Conservation (phyloP, 176 grass and related monocot genomes). For the Poa pratensis region DNA sequence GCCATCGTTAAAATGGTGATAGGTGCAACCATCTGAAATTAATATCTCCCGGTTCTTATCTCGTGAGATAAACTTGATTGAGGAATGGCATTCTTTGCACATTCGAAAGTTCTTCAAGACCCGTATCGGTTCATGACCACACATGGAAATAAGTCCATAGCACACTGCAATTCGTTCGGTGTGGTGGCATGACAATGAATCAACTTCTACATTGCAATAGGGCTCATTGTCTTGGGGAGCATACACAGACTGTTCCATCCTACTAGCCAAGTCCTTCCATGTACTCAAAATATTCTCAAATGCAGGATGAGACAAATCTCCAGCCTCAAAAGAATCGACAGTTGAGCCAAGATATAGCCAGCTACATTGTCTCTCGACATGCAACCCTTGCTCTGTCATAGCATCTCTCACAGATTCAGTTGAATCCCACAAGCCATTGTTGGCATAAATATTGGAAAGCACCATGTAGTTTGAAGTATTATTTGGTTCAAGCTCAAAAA, state of each 20-base stretch:
- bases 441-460: slow-evolving; percentile 68
- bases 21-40: slow-evolving; percentile 61
- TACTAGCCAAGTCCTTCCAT: slow-evolving; percentile 52
- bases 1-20: slow-evolving; percentile 62
- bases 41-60: slow-evolving; percentile 51
- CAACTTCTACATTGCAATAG: slow-evolving; percentile 56
- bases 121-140: slow-evolving; percentile 44
- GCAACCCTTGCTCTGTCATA: slow-evolving; percentile 56
- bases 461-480: slow-evolving; percentile 68
- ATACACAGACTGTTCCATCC: slow-evolving; percentile 62
- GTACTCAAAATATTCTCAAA: slow-evolving; percentile 50
- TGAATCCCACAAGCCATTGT: slow-evolving; percentile 60
- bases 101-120: slow-evolving; percentile 76
- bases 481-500: slow-evolving; percentile 72
- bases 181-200: slow-evolving; percentile 71
- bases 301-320: slow-evolving; percentile 61
- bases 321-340: slow-evolving; percentile 58
- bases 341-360: slow-evolving; percentile 49
- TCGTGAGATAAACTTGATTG: slow-evolving; percentile 62
- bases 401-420: slow-evolving; percentile 53
- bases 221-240: slow-evolving; percentile 47
- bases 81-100: slow-evolving; percentile 69
- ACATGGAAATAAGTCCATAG: slow-evolving; percentile 60
- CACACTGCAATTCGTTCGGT: slow-evolving; percentile 62
- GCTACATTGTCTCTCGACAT: slow-evolving; percentile 53